A percentile compares a stretch with the other conserved stretches of the same genome.
Evolutionary conservation across 129 eudicot genomes (phyloP).

Genomic region (Erigeron canadensis): DNA sequence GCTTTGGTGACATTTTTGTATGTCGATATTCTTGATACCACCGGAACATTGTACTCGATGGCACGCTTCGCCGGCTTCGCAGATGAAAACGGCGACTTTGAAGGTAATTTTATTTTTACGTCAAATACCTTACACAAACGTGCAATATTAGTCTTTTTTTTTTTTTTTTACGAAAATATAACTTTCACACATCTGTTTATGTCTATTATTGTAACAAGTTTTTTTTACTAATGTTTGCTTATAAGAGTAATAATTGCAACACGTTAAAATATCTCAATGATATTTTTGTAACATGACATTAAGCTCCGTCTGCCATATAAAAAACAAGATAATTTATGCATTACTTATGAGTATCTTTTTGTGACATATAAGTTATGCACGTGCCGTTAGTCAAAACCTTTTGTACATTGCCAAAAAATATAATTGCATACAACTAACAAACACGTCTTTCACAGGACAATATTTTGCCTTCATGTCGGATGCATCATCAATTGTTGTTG

Average conservation of each 20-base stretch:
- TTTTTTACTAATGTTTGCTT: too few species aligned
- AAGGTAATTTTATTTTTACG: constrained; percentile 33
- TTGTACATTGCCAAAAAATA: too few species aligned
- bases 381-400: too few species aligned
- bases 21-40: constrained; percentile 83
- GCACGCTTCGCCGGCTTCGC: constrained; percentile 86
- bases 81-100: constrained; percentile 66
- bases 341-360: too few species aligned
- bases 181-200: neutral
- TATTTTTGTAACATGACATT: too few species aligned
- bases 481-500: constrained; percentile 75
- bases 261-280: too few species aligned
- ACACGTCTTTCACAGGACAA: constrained; percentile 57
- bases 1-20: constrained; percentile 75
- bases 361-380: too few species aligned
- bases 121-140: neutral
- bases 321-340: too few species aligned
- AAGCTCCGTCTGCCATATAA: too few species aligned
- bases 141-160: neutral
- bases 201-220: too few species aligned
- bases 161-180: neutral
- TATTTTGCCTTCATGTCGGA: constrained; percentile 94
- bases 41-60: constrained; percentile 84
- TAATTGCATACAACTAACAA: too few species aligned
- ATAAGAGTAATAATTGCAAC: too few species aligned